phyloP scores from a whole-genome alignment of 306 rosid species.

The Biancaea sappan region DNA sequence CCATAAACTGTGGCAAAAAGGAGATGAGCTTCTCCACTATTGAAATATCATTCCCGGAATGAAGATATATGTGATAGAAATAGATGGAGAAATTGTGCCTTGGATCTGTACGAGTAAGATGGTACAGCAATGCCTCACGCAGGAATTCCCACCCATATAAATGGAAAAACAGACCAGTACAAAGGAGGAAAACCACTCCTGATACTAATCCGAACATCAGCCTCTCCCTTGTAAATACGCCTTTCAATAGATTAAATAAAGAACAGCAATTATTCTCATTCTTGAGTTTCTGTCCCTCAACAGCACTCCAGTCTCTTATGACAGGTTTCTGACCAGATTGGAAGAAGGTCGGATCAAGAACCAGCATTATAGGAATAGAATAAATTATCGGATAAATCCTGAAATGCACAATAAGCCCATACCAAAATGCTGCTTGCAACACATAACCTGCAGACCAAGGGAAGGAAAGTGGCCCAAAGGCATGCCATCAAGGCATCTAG shows the following conservation, averaged over 20 bases:
- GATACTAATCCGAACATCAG: conserved; percentile 75
- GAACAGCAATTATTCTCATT: conserved; percentile 34
- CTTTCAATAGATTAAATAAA: conserved; percentile 50
- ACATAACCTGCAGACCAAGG: conserved; percentile 63
- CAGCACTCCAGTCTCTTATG: conserved; percentile 62
- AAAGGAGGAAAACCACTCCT: conserved; percentile 64
- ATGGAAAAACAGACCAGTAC: conserved; percentile 64
- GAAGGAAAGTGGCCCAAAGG: conserved; percentile 9
- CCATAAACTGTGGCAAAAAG: conserved; percentile 82
- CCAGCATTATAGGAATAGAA: conserved; percentile 72
- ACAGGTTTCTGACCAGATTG: conserved; percentile 60
- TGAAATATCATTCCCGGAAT: conserved; percentile 56
- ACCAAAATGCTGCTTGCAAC: conserved; percentile 95
- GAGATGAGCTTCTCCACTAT: conserved; percentile 81
- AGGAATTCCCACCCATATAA: conserved; percentile 88
- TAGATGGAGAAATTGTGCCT: conserved; percentile 92
- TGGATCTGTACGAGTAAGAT: conserved; percentile 90
- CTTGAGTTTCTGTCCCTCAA: conserved; percentile 42
- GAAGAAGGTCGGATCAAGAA: conserved; percentile 77
- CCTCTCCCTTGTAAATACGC: conserved; percentile 60
- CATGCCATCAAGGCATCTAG: conserved; percentile 29
- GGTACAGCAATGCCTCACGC: conserved; percentile 82
- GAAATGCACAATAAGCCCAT: conserved; percentile 91
- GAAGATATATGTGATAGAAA: conserved; percentile 90
- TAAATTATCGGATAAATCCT: conserved; percentile 89